phyloP scores from a whole-genome alignment of 495 filamentous ascomycete genomes.

The Parathielavia appendiculata region DNA sequence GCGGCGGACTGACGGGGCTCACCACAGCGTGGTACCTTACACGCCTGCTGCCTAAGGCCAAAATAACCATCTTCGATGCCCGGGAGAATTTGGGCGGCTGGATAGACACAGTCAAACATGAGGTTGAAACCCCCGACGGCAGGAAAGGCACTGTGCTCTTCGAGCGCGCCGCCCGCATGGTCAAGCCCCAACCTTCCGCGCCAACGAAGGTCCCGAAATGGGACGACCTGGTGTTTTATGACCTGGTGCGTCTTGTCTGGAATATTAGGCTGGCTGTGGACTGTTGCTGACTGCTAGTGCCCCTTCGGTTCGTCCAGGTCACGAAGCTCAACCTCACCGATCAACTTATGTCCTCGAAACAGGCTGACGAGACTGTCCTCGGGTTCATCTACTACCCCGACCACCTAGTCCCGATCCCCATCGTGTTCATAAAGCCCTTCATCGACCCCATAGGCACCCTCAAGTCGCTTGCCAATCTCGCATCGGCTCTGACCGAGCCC shows the following conservation, averaged over 20 bases:
- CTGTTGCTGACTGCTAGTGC: constrained; percentile 4
- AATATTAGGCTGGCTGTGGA: background rate
- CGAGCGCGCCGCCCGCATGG: constrained; percentile 78
- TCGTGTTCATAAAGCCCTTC: constrained; percentile 16
- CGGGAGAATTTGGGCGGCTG: constrained; percentile 70
- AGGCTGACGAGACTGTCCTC: constrained; percentile 46
- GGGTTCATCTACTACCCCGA: constrained; percentile 94
- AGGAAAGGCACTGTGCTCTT: constrained; percentile 58
- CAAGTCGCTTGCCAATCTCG: constrained; percentile 12
- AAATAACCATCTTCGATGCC: constrained; percentile 75
- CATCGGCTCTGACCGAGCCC: constrained; percentile 54
- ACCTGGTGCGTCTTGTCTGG: constrained; percentile 35
- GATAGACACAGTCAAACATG: constrained; percentile 62
- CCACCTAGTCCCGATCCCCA: constrained; percentile 68
- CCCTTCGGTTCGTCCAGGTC: constrained; percentile 46
- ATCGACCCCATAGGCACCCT: constrained; percentile 2
- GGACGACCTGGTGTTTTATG: constrained; percentile 41
- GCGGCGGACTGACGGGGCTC: constrained; percentile 88
- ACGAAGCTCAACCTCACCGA: constrained; percentile 54
- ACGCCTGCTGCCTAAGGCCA: constrained; percentile 48
- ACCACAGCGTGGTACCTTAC: constrained; percentile 70
- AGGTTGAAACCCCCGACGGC: constrained; percentile 45
- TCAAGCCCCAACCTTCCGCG: constrained; percentile 46
- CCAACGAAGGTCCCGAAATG: constrained; percentile 17
- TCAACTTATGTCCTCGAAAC: constrained; percentile 48